phyloP scores from a whole-genome alignment of 768 basidiomycete genomes.

The Leucogyrophana mollusca region DNA sequence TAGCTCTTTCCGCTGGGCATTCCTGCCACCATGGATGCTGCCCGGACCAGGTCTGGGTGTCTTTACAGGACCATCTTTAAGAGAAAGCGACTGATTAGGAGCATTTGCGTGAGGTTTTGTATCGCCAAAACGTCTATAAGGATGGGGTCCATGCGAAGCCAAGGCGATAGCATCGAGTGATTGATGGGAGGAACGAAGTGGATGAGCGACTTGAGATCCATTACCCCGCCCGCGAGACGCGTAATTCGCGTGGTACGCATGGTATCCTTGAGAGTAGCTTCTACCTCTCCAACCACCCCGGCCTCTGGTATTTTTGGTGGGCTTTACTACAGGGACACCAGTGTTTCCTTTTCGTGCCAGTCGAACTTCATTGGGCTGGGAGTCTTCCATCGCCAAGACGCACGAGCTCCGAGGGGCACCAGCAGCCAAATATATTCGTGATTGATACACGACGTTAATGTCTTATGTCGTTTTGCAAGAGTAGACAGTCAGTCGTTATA shows the following conservation, averaged over 20 bases:
- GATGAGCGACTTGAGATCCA: no score
- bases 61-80: no score
- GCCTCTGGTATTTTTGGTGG: not conserved
- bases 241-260: no score
- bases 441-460: no score
- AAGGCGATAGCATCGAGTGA: not conserved
- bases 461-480: no score
- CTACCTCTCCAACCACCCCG: not conserved
- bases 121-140: no score
- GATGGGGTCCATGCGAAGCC: no score
- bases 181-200: not conserved
- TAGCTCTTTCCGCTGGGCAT: constrained; percentile 1
- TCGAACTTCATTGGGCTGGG: constrained; percentile 39
- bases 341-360: constrained; percentile 31
- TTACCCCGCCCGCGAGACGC: no score
- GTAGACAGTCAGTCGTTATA: no score
- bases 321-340: constrained; percentile 25
- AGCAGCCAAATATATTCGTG: no score
- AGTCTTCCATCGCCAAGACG: constrained; percentile 31
- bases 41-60: not conserved
- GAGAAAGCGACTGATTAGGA: no score
- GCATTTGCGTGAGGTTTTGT: no score
- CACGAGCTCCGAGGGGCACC: not conserved
- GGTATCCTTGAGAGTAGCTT: not conserved
- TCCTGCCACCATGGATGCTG: not conserved